Base-by-base conservation (phyloP, 805 yeast species). In the Isabelozyma rhagii region DNA sequence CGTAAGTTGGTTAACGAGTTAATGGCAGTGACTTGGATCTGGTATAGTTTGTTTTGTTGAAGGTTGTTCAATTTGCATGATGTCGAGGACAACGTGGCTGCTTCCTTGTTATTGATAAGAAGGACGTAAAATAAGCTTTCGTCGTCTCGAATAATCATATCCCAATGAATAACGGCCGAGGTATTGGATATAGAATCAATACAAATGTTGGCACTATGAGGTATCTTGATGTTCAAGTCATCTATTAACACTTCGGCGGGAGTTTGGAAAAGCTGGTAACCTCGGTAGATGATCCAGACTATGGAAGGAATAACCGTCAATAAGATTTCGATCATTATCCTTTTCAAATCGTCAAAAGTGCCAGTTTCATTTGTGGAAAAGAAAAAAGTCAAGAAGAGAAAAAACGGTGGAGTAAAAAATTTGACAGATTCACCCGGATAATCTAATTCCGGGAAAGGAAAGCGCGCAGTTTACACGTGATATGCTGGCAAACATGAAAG, bases 131-230 rank as follows among this genome's bases (percentile, higher is more conserved):
- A 62, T 45, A 74, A 51, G 47, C 56, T 62, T 47, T 72, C 76
- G 36, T 65, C 67, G 15, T 49, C 49, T 39, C 53, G 53, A 10
- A 55, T 48, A 49, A 67, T 67, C 18, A 71, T 61, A 54, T 79
- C 84, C 86, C 88, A 83, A 57, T 81, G 87, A 31, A 83, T 50
- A 25, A 72, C 74, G 39, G 81, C 77, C 27, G 78, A 65, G 8
- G 66, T 58, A 36, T 68, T 63, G 5, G 79, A 72, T 44, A 83
- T 75, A 54, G 76, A 74, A 56, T 82, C 87, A 6, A 83, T 73
- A 45, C 84, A 81, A 13, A 83, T 68, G 43, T 67, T 63, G 3
- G 86, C 85, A 7, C 79, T 69, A 48, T 73, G 77, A 4, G 89
- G 89, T 34, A 83, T 78, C 28, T 77, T 78, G 17, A 82, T 72